Evolutionary conservation across 805 yeast species (phyloP), one percentile per base, ranked within the genome.

Genomic region (Hemisphaericaspora nanyangensis): DNA sequence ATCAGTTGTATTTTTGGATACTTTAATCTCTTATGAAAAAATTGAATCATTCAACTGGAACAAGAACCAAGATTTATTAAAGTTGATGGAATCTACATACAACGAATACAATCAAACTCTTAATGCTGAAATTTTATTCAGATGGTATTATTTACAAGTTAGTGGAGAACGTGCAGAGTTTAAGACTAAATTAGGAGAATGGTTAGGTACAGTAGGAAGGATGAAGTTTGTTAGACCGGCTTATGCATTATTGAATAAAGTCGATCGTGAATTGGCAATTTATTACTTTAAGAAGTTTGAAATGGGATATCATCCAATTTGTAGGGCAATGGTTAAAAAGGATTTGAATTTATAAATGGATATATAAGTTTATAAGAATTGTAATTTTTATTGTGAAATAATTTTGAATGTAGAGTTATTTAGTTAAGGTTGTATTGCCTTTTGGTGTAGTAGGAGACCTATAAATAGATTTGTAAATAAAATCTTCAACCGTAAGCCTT

Each of bases 191-290:
- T 65, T 89, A 33, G 88, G 95, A 3, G 77, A 78, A 38, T 89
- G 95, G 95, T 72, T 89, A 39, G 95, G 91, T 10, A 80, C 90
- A 2, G 93, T 89, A 17, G 96, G 96, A 16, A 77, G 96, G 69
- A 89, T 89, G 96, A 89, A 89, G 66, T 89, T 82, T 55, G 95
- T 86, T 18, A 76, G 96, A 60, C 95, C 96, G 22, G 87, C 93
- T 4, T 88, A 79, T 63, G 72, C 78, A 32, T 63, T 81, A 44
- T 68, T 89, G 45, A 75, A 78, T 53, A 53, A 63, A 6, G 91
- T 82, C 17, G 84, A 85, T 58, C 76, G 75, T 31, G 67, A 70
- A 12, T 66, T 82, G 46, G 96, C 96, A 0, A 51, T 80, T 11
- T 55, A 54, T 3, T 85, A 90, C 5, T 89, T 85, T 63, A 65